Base-by-base conservation (phyloP, 2,329 filamentous ascomycete species). In the Xylogone sp. region DNA sequence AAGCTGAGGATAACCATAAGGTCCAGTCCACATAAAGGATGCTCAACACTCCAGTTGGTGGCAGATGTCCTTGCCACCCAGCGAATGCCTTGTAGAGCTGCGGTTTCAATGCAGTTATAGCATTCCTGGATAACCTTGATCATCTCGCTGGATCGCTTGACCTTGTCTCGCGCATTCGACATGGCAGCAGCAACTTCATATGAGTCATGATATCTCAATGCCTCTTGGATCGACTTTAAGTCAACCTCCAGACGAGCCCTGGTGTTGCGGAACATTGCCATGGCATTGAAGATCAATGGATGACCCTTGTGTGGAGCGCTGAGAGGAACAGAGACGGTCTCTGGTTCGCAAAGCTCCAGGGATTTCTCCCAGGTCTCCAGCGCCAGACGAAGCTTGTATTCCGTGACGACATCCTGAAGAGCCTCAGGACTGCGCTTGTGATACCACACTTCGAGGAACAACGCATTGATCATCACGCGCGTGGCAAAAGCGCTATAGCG, bases 361-460 rank as follows among this genome's bases (percentile, higher is more conserved):
- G 93, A 97, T 73, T 89, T 95, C 76, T 97, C 91, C 94, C 94
- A 99, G n/a, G 93, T 97, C 74, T 97, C 93, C 49, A 99, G 78
- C 47, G 94, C 94, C 49, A 97, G 83, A 52, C 94, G 85, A 55
- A 99, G 86, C 77, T 97, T 97, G 81, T 96, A 97, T 73, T 97
- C 94, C 3, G 93, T 96, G 43, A 97, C 93, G 39, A 97, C 92
- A 66, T 97, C 93, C 72, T 97, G 94, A 42, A 97, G 78, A 47
- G 93, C 92, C 69, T 97, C 92, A n/a, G 93, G 93, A 69, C 90
- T 97, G 65, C 94, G 89, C 81, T 97, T 97, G 75, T 97, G 90
- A 67, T 96, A 96, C 94, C 94, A 99, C 2, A 97, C 93, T 70
- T 97, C 94, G 46, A 99, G 80, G 78, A 97, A 99, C 58, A 99